phyloP scores from a whole-genome alignment of 805 yeast species.

The Lipomyces spencermartinsiae region DNA sequence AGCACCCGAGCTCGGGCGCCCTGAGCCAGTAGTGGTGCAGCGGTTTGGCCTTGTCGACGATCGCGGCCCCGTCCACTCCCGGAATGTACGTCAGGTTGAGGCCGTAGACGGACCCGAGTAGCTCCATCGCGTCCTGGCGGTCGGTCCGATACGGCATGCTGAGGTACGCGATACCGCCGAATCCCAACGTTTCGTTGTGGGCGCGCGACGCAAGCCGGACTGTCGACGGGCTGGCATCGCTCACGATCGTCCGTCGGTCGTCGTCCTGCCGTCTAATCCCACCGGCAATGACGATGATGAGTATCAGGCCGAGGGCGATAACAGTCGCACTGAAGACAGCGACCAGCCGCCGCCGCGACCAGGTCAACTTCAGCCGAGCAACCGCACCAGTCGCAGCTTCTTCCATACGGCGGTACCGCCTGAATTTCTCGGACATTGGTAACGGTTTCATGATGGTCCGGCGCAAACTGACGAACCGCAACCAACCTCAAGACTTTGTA shows the following conservation, averaged over 20 bases:
- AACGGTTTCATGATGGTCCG: neutral
- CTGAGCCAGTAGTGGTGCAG: conserved; percentile 14
- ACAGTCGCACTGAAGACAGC: neutral
- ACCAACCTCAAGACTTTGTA: too few species aligned
- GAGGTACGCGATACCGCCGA: conserved; percentile 28
- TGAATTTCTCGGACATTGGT: neutral
- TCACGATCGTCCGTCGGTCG: too few species aligned
- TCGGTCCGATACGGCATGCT: conserved; percentile 30
- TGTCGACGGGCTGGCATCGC: neutral
- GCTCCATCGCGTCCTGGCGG: conserved; percentile 29
- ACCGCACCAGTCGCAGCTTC: conserved; percentile 79
- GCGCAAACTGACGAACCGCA: too few species aligned
- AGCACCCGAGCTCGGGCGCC: conserved; percentile 28
- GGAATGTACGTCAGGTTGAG: conserved; percentile 21
- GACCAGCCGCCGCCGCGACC: conserved; percentile 58
- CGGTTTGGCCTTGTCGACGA: conserved; percentile 26
- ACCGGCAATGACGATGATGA: neutral
- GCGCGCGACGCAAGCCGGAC: conserved; percentile 8
- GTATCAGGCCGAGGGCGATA: neutral
- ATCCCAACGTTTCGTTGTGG: conserved; percentile 25
- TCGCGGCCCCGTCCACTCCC: conserved; percentile 23
- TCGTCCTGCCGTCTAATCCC: neutral
- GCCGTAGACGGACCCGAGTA: conserved; percentile 20
- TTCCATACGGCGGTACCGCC: conserved; percentile 65
- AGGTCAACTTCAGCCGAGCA: conserved; percentile 67